Conservation (phyloP, 2,329 filamentous ascomycete species). For the Pezicula rhizophila region DNA sequence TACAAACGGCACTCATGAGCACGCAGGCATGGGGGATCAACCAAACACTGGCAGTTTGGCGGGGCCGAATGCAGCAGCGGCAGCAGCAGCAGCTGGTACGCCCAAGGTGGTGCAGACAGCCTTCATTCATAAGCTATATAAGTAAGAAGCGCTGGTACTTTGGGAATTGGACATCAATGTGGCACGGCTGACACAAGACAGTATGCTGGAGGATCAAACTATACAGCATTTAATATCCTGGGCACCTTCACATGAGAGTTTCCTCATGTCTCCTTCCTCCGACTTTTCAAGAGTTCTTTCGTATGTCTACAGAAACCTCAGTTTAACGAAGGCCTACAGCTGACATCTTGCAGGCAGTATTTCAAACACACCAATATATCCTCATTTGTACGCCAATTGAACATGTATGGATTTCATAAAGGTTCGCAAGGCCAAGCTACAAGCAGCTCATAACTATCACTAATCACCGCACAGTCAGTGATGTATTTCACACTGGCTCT, state of each 20-base stretch:
- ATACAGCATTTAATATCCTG: constrained; percentile 97
- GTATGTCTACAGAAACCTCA: constrained; percentile 49
- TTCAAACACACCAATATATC: constrained; percentile 99
- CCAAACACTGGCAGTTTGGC: constrained; percentile 28
- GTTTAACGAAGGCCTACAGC: constrained; percentile 4
- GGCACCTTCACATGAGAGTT: constrained; percentile 90
- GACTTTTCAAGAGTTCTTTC: constrained; percentile 98
- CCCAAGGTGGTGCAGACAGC: constrained; percentile 98
- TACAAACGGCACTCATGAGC: constrained; percentile 26
- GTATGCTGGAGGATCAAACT: constrained; percentile 90
- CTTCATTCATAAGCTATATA: constrained; percentile 98
- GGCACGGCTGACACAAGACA: constrained; percentile 32
- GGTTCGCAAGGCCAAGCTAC: constrained; percentile 43
- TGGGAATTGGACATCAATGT: too few relatives aligned
- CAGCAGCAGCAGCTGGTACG: constrained; percentile 62
- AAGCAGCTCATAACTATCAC: constrained; percentile 5
- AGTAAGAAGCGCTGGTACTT: constrained; percentile 50
- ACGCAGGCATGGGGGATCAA: constrained; percentile 27
- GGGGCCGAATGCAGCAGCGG: constrained; percentile 31
- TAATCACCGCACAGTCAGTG: constrained; percentile 64
- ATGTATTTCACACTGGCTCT: constrained; percentile 93
- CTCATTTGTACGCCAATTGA: constrained; percentile 93
- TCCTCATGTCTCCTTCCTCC: constrained; percentile 95
- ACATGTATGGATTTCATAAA: constrained; percentile 99
- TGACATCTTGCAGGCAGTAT: constrained; percentile 64